Conservation (phyloP, 768 basidiomycete species). For the Dentipellis sp. region DNA sequence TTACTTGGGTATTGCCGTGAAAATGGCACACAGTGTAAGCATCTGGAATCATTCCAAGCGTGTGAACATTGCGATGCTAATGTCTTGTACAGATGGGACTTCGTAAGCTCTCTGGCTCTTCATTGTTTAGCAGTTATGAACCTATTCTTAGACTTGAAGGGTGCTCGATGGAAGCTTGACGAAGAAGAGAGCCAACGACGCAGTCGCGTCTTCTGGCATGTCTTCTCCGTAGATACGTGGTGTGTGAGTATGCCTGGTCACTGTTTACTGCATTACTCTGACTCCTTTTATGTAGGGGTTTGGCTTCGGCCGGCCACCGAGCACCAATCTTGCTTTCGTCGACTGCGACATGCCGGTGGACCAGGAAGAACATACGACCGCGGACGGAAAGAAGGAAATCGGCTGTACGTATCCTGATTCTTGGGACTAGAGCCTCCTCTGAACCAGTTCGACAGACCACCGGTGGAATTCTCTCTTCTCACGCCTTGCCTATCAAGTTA, state of each 20-base stretch:
- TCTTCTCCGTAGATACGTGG: conserved; percentile 57
- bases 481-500: conserved; percentile 36
- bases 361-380: conserved; percentile 3
- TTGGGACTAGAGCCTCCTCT: neutral
- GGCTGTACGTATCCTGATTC: conserved; percentile 3
- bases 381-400: conserved; percentile 4
- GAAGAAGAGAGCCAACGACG: conserved; percentile 36
- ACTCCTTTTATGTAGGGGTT: conserved; percentile 15
- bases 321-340: conserved; percentile 13
- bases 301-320: conserved; percentile 19
- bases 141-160: conserved; percentile 40
- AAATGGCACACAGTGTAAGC: conserved; percentile 52
- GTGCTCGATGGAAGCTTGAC: conserved; percentile 50
- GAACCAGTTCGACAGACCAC: conserved; percentile 27
- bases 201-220: conserved; percentile 55
- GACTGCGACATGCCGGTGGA: conserved; percentile 19
- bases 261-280: neutral
- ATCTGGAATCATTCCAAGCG: neutral
- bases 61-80: neutral
- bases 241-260: conserved; percentile 27
- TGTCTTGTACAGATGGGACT: conserved; percentile 37
- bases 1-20: conserved; percentile 48
- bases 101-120: conserved; percentile 26
- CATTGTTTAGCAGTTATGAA: conserved; percentile 1
- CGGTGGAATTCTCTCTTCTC: conserved; percentile 45